Evolutionary conservation across 2,329 filamentous ascomycete species (phyloP), one percentile per base, ranked within the genome.

Genomic region (Alternaria sp.): DNA sequence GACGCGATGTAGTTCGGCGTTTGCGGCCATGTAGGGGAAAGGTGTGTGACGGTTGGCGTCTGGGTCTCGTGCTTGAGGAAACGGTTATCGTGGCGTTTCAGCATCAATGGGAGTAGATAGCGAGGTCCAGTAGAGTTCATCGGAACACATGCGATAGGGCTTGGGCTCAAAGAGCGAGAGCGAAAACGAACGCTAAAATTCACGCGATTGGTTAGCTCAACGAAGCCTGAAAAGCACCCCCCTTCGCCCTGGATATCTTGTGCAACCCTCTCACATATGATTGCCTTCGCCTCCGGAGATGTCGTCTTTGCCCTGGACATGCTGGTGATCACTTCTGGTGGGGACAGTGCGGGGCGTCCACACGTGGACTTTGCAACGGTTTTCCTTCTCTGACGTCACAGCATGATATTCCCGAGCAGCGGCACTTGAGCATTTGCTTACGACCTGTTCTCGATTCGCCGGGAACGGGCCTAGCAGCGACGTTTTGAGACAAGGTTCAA

Each of bases 291-390:
- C 14, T 24, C 38, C 26, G 24, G 36, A 48, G 39, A 30, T 32
- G 12, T 46, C 30, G 12, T 46, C 30, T 18, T 26, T 12, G 44
- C 28, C 39, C 32, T 22, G 46, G 22, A 32, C 14, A 48, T 47
- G 20, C 18, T 38, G 46, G 22, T 36, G 32, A n/a, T 41, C 41
- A 41, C 34, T 47, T 36, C 44, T 46, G 26, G 54, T 53, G 47
- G 54, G 54, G 34, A 18, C 41, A 20, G 36, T 57, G 58, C 54
- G 54, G 58, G 57, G 57, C 53, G 43, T 42, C 39, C 44, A 26
- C 42, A 48, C 48, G 58, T 57, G 58, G 47, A n/a, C 34, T 28
- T 6, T 36, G 41, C 36, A 48, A 51, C 53, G 36, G 44, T 47
- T 28, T 46, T 26, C 20, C 8, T 34, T 53, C 28, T 14, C n/a